Evolutionary conservation across 306 rosid genomes (phyloP).

Genomic region (Vigna unguiculata): DNA sequence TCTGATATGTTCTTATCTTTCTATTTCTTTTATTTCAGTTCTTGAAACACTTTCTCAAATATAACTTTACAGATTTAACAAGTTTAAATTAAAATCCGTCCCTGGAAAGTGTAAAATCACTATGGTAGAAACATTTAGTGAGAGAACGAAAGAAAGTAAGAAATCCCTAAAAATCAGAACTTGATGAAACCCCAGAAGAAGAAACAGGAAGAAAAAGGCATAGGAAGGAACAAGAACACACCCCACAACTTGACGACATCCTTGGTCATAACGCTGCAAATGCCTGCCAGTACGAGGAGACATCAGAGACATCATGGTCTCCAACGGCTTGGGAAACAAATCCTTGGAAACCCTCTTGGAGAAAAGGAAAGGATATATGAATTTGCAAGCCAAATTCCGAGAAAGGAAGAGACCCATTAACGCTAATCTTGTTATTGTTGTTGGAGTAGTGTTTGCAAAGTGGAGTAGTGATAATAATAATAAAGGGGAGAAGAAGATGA

Average conservation of each 20-base stretch:
- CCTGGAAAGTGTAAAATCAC: background rate
- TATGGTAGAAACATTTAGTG: background rate
- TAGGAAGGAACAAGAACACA: slow-evolving; percentile 36
- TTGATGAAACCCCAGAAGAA: slow-evolving; percentile 15
- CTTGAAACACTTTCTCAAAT: background rate
- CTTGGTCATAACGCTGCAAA: slow-evolving; percentile 78
- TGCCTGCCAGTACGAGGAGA: slow-evolving; percentile 77
- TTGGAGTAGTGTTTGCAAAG: background rate
- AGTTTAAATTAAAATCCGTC: background rate
- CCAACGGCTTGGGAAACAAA: slow-evolving; percentile 51
- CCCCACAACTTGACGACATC: slow-evolving; percentile 92
- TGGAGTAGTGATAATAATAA: background rate
- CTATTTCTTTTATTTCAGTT: background rate
- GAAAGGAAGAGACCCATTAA: slow-evolving; percentile 82
- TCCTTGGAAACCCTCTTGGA: slow-evolving; percentile 48
- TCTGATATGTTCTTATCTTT: background rate
- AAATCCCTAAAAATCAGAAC: background rate
- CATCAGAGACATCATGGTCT: slow-evolving; percentile 57
- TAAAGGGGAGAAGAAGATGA: background rate
- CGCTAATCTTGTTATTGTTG: background rate
- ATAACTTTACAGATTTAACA: too few species aligned
- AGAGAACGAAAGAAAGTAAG: background rate
- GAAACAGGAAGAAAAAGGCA: background rate
- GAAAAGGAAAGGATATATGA: slow-evolving; percentile 50
- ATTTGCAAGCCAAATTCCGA: slow-evolving; percentile 46